These are phyloP conservation scores for Hyaloscypha hepaticicola DNA, from an alignment of 495 filamentous ascomycete species.

Conservation along the genomic window DNA sequence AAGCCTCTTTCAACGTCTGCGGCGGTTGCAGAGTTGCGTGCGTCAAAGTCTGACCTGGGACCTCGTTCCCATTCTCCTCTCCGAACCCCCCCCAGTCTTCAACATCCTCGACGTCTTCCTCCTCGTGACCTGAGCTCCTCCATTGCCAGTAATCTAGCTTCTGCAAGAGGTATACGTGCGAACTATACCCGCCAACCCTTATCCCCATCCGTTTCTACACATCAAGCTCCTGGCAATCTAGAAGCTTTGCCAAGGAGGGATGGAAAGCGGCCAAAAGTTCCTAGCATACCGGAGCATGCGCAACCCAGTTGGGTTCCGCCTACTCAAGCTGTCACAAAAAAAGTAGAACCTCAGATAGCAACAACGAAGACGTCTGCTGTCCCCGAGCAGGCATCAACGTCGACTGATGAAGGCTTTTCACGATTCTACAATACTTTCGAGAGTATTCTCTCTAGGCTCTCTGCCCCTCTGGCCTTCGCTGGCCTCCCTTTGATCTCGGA, in stretches of 20 bases:
- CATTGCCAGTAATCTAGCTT: slow-evolving; percentile 88
- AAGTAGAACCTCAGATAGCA: slow-evolving; percentile 21
- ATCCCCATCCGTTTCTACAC: slow-evolving; percentile 69
- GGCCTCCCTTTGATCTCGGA: slow-evolving; percentile 75
- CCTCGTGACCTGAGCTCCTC: slow-evolving; percentile 73
- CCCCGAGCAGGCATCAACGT: slow-evolving; percentile 28
- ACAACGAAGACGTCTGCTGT: slow-evolving; percentile 27
- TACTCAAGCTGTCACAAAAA: slow-evolving; percentile 29
- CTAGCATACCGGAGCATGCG: slow-evolving; percentile 37
- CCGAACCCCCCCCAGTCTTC: slow-evolving; percentile 39
- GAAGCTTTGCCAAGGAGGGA: slow-evolving; percentile 54
- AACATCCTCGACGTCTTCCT: slow-evolving; percentile 49
- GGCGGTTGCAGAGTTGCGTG: slow-evolving; percentile 31
- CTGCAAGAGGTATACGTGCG: slow-evolving; percentile 80
- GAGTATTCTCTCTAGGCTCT: slow-evolving; percentile 75
- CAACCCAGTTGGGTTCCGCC: slow-evolving; percentile 47
- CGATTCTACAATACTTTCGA: slow-evolving; percentile 89
- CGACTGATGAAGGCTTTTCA: slow-evolving; percentile 77
- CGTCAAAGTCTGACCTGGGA: slow-evolving; percentile 33
- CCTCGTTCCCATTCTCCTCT: slow-evolving; percentile 41
- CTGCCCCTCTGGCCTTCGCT: slow-evolving; percentile 87
- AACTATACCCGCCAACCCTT: slow-evolving; percentile 61
- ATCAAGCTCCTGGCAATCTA: slow-evolving; percentile 73
- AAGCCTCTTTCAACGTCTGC: slow-evolving; percentile 34
- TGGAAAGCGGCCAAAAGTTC: slow-evolving; percentile 38